Base-by-base conservation (phyloP, 1,284 basidiomycete genomes). In the Tylopilus orsonianus region DNA sequence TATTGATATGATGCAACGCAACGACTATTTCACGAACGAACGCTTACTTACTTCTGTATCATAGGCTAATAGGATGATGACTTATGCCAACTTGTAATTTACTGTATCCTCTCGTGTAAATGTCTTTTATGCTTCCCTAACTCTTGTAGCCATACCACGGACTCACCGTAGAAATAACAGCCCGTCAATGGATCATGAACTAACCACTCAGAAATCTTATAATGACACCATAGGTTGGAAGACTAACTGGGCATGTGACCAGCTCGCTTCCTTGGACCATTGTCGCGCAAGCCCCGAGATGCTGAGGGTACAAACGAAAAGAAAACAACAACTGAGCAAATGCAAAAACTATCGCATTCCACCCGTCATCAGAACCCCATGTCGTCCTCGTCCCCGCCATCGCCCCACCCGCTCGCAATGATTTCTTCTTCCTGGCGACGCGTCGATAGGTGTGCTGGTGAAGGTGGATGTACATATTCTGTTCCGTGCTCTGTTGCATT, bases 381-480 rank as follows among this genome's bases (percentile, higher is more conserved):
- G 39, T 77, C 80, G 58, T 84, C 81, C 54, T 82, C 83, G 48
- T 78, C 79, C 34, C 71, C 78, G 35, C 73, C 79, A 38, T 80
- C 81, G 38, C 81, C 82, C 80, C 82, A 83, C 23, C 81, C 80
- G 53, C 76, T 77, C 1, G 75, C 78, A 29, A 76, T 70, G 4
- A 75, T 59, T 55, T 82, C 81, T 61, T 84, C 83, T 50, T 84
- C 81, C 32, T 74, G 70, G 12, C 61, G 69, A 46, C 63, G 66
- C 22, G 59, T 53, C 22, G 56, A 57, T 24, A 46, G 35, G 35
- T 55, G 56, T 16, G 53, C 46, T 27, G 47, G 54, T 29, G 51
- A 52, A 30, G 50, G 23, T 8, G 12, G 41, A 1, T 27, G 59
- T 18, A 5, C 23, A 34, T 60, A 49, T 32, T 41, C 50, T 30